Evolutionary conservation across 2,329 filamentous ascomycete species (phyloP).

Genomic region (Hirsutella minnesotensis): DNA sequence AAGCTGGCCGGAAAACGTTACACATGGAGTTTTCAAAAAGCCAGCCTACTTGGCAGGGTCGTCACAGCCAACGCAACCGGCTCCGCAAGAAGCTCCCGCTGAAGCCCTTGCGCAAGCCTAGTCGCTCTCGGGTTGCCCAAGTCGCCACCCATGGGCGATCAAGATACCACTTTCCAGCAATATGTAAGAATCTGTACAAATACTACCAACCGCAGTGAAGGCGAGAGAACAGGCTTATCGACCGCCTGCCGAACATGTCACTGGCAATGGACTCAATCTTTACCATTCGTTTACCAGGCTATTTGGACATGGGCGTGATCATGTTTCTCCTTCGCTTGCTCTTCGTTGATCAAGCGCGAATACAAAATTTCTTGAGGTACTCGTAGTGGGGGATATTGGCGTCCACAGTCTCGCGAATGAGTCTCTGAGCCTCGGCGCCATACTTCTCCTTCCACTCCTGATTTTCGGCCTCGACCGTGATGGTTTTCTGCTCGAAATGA

Average conservation of each 20-base stretch:
- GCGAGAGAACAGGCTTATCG: no score
- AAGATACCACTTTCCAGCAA: no score
- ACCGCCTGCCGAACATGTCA: no score
- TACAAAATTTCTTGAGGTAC: conserved; percentile 67
- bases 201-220: no score
- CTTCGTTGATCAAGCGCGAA: conserved; percentile 34
- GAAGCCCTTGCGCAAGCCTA: no score
- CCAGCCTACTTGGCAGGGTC: conserved; percentile 4
- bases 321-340: no score
- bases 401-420: conserved; percentile 60
- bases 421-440: conserved; percentile 55
- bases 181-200: no score
- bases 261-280: no score
- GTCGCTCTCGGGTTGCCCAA: no score
- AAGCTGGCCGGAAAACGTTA: conserved; percentile 40
- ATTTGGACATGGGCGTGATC: no score
- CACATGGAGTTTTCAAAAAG: conserved; percentile 29
- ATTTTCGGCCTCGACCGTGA: conserved; percentile 55
- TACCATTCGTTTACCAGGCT: no score
- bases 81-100: not conserved
- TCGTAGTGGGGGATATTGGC: conserved; percentile 66
- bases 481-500: conserved; percentile 38
- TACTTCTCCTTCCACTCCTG: conserved; percentile 64
- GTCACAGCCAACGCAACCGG: not conserved
- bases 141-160: not conserved